A percentile compares a stretch with the other conserved stretches of the same genome.
Evolutionary conservation across 2,329 filamentous ascomycete genomes (phyloP).

Genomic region (Aspergillus ustus): DNA sequence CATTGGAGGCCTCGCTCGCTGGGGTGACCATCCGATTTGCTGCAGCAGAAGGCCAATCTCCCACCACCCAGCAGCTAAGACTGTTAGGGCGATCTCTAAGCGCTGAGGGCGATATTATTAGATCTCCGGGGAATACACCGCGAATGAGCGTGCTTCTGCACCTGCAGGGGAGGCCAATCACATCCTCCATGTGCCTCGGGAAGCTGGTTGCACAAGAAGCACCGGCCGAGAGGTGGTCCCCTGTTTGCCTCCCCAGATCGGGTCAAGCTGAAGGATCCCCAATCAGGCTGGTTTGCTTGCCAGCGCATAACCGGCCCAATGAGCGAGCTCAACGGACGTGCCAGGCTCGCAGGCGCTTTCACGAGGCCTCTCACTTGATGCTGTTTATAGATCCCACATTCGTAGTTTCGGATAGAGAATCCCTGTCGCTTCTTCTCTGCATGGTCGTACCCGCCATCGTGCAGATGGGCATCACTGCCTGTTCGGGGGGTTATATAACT

Average conservation of each 20-base stretch:
- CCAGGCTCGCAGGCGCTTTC: conserved; percentile 14
- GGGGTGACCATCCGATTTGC: neutral
- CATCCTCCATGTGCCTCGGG: neutral
- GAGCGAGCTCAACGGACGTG: conserved; percentile 9
- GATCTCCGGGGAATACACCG: conserved; percentile 7
- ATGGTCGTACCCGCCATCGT: conserved; percentile 16
- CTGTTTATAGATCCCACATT: conserved; percentile 19
- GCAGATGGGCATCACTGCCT: conserved; percentile 9
- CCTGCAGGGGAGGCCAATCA: conserved; percentile 10
- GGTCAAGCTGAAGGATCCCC: conserved; percentile 2
- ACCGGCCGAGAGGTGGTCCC: neutral
- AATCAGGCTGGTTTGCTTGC: conserved; percentile 7
- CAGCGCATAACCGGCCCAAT: conserved; percentile 20
- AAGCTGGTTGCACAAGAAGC: neutral
- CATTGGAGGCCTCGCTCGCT: neutral
- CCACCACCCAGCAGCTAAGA: conserved; percentile 2
- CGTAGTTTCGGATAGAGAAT: conserved; percentile 15
- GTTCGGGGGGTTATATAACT: conserved; percentile 13
- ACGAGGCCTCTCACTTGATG: conserved; percentile 10
- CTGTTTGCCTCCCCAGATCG: neutral
- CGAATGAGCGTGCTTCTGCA: conserved; percentile 11
- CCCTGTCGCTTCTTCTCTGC: conserved; percentile 13
- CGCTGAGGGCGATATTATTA: conserved; percentile 19
- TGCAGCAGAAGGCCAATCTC: neutral
- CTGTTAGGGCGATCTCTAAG: conserved; percentile 18